Base-by-base conservation (phyloP, 108 stramenopile genomes). In the Pseudonitzschia multiseries region DNA sequence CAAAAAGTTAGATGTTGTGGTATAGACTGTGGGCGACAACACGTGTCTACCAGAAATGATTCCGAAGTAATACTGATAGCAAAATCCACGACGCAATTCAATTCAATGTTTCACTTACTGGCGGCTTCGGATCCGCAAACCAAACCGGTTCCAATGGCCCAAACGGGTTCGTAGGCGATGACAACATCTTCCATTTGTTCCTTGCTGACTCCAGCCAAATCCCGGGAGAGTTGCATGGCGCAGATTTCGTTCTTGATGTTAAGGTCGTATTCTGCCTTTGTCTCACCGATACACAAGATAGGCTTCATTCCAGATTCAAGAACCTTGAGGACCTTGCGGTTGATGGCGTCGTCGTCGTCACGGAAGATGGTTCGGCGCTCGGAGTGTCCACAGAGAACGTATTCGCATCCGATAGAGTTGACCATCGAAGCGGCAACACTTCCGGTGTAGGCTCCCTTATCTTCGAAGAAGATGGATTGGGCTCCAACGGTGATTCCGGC, bases 161-260 rank as follows among this genome's bases (percentile, higher is more conserved):
- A 98, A 15, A 98, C 96, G 4, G 96, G 96, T 79, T 97, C 96
- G 72, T 96, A 97, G 31, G 99, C 99, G 62, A 99, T 94, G n/a
- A 94, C 95, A n/a, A 99, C 95, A 21, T 76, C 56, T 27, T 73
- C 79, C 91, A 96, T 88, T 14, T 97, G 83, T 69, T 93, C 87
- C 36, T 72, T 74, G 60, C 67, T 59, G 56, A 93, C 79, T 32
- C 96, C 89, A 28, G 86, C 90, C 36, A 94, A 71, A 43, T 87
- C 87, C 76, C 93, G 91, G 59, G 92, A 88, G 65, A 97, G 84
- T 80, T 97, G 96, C 32, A 86, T 87, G 14, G 90, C 91, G 65
- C 95, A 94, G 12, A 96, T 94, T 69, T 87, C 87, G 21, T 89
- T 90, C 33, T 95, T 96, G 60, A 97, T 77, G 65, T 90, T 83